Percentiles rank a stretch among this genome's conserved stretches.
Conservation (phyloP, 2,329 filamentous ascomycete species). For the Pseudocercospora eumusae region DNA sequence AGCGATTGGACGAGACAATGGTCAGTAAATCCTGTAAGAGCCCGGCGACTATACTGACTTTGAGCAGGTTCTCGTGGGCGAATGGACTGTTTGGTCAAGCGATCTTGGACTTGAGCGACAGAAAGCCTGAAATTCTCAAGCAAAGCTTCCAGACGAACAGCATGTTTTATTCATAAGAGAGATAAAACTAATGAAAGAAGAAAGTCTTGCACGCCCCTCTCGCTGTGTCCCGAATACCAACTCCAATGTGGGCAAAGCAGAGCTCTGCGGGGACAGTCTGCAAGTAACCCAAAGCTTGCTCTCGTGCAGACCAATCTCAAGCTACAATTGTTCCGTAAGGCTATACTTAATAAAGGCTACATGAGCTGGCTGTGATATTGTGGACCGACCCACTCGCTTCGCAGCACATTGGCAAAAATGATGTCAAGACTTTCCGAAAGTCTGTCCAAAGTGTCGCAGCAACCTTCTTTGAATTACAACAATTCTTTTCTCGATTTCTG, state of each 20-base stretch:
- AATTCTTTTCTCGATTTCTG: background rate
- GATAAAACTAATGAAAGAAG: background rate
- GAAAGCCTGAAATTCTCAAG: conserved; percentile 34
- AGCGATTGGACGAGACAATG: conserved; percentile 53
- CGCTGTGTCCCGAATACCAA: background rate
- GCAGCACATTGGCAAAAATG: background rate
- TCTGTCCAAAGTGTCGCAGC: background rate
- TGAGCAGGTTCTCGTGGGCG: conserved; percentile 53
- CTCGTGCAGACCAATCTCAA: background rate
- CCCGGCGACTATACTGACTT: background rate
- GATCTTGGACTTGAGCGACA: conserved; percentile 28
- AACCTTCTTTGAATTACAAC: background rate
- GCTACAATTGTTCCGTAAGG: conserved; percentile 4
- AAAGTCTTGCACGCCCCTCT: background rate
- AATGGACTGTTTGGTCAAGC: conserved; percentile 37
- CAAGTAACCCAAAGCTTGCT: background rate
- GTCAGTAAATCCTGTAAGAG: conserved; percentile 33
- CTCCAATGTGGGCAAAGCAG: background rate
- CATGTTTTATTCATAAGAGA: background rate
- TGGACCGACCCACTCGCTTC: background rate
- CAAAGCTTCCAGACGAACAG: conserved; percentile 47
- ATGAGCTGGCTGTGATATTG: background rate
- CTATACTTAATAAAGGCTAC: background rate
- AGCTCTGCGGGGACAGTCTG: background rate
- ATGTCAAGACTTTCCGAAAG: background rate